phyloP scores from a whole-genome alignment of 1,284 basidiomycete genomes.

The Cryptococcus jaspeensis region DNA sequence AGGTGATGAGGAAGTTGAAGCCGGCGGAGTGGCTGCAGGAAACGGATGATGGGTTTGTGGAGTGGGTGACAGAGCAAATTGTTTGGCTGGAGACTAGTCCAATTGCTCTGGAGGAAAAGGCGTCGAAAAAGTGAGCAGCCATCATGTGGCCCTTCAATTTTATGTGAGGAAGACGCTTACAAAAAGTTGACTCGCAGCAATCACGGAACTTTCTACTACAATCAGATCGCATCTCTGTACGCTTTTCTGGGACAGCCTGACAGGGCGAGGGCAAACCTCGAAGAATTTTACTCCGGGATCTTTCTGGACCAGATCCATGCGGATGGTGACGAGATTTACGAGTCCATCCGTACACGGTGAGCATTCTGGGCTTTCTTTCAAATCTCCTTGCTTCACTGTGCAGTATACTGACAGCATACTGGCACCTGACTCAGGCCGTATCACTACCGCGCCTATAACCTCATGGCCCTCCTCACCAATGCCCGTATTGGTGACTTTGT shows the following conservation, averaged over 20 bases:
- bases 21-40: conserved; percentile 21
- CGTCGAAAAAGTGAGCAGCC: conserved; percentile 25
- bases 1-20: conserved; percentile 19
- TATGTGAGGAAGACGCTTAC: too few species aligned
- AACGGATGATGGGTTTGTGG: conserved; percentile 16
- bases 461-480: conserved; percentile 22
- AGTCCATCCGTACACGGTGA: conserved; percentile 7
- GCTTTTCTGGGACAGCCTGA: conserved; percentile 30
- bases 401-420: too few species aligned
- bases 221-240: conserved; percentile 37
- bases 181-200: conserved; percentile 24
- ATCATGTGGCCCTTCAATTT: too few species aligned
- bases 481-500: conserved; percentile 19
- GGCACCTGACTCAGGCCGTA: too few species aligned
- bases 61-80: conserved; percentile 23
- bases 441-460: conserved; percentile 46
- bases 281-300: conserved; percentile 29
- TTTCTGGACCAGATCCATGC: conserved; percentile 35
- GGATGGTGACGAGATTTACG: conserved; percentile 32
- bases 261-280: conserved; percentile 18
- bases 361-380: too few species aligned
- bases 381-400: too few species aligned
- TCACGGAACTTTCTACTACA: conserved; percentile 42
- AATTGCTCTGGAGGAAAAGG: conserved; percentile 29
- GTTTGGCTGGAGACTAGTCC: conserved; percentile 20